Percentiles rank a stretch among this genome's conserved stretches.
Evolutionary conservation across 257 asterid genomes (phyloP).

Genomic region (Przewalskia tangutica): DNA sequence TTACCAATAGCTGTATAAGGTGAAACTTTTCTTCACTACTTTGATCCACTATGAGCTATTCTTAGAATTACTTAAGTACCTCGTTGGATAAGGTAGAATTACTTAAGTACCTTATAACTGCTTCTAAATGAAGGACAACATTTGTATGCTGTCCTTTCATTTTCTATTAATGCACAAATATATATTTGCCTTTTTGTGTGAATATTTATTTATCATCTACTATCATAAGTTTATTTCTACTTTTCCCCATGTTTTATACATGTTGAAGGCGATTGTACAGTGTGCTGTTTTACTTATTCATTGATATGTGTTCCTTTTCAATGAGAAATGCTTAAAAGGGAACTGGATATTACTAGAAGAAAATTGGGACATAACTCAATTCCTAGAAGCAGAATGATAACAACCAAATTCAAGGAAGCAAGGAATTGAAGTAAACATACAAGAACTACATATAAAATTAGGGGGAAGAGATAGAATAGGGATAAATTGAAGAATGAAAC

Average conservation of each 20-base stretch:
- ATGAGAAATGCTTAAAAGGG: background rate
- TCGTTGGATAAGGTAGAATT: background rate
- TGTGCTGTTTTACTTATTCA: background rate
- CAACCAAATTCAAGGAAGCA: too few relatives aligned
- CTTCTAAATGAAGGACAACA: background rate
- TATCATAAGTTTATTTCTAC: background rate
- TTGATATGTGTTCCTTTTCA: background rate
- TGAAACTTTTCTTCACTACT: background rate
- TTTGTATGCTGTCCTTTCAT: background rate
- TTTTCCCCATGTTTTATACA: background rate
- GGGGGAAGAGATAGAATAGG: background rate
- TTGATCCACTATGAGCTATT: background rate
- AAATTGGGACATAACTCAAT: background rate
- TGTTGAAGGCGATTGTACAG: background rate
- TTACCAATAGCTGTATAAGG: background rate
- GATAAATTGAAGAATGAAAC: background rate
- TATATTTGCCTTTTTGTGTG: background rate
- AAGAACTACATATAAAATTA: background rate
- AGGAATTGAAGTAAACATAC: background rate
- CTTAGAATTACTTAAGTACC: background rate
- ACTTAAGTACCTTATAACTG: background rate
- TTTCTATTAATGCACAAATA: too few relatives aligned
- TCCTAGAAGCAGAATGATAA: background rate
- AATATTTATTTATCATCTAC: background rate
- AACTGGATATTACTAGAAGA: background rate